Evolutionary conservation across 805 yeast genomes (phyloP).

Genomic region (Sungouiella blattae): DNA sequence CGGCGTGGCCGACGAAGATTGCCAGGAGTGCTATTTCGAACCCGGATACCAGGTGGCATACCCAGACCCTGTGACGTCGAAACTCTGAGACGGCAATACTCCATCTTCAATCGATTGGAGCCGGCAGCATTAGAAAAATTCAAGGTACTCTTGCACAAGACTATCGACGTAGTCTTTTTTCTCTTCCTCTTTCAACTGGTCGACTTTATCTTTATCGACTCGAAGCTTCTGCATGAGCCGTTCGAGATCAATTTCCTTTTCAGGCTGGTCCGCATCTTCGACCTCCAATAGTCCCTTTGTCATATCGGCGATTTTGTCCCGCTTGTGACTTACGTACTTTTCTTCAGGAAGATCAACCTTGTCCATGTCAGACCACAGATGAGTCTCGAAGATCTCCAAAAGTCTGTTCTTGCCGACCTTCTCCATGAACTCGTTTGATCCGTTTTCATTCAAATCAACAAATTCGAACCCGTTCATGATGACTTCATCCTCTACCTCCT

Average conservation of each 20-base stretch:
- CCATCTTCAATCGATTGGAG: background rate
- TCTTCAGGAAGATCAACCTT: constrained; percentile 3
- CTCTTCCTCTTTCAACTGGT: constrained; percentile 21
- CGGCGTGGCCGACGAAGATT: constrained; percentile 73
- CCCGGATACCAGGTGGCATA: constrained; percentile 49
- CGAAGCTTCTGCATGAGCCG: constrained; percentile 30
- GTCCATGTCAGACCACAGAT: constrained; percentile 41
- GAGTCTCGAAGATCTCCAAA: constrained; percentile 44
- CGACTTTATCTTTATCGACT: constrained; percentile 31
- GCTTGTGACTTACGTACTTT: constrained; percentile 20
- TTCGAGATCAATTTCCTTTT: constrained; percentile 24
- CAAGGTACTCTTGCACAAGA: constrained; percentile 37
- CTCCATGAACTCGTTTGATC: constrained; percentile 42
- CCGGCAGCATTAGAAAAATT: constrained; percentile 21
- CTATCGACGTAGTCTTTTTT: constrained; percentile 31
- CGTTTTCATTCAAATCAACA: constrained; percentile 28
- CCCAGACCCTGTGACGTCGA: constrained; percentile 1
- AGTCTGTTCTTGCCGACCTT: constrained; percentile 41
- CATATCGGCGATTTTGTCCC: constrained; percentile 23
- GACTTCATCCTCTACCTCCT: constrained; percentile 37
- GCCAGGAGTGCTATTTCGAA: constrained; percentile 71
- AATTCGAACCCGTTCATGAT: constrained; percentile 42
- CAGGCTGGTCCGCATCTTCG: constrained; percentile 1
- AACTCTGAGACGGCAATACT: background rate
- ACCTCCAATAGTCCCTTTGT: constrained; percentile 20